phyloP scores from a whole-genome alignment of 2,329 filamentous ascomycete species.

The Zymoseptoria pseudotritici region DNA sequence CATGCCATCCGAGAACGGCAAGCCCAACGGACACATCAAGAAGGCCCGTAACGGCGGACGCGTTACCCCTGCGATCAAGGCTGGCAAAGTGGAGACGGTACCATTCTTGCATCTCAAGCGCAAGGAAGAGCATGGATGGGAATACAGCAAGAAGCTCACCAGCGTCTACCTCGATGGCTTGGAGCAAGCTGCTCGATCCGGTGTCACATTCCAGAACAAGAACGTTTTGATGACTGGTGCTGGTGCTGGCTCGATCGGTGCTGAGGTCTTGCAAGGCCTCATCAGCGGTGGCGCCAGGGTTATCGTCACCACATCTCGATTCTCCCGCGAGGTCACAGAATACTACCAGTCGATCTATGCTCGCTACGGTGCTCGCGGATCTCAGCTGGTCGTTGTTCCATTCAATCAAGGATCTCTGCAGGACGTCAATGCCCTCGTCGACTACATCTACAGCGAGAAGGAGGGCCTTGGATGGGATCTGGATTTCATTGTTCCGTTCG shows the following conservation, averaged over 20 bases:
- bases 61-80: conserved; percentile 52
- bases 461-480: conserved; percentile 96
- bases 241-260: conserved; percentile 93
- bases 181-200: conserved; percentile 77
- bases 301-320: conserved; percentile 90
- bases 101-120: conserved; percentile 96
- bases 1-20: conserved; percentile 76
- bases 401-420: conserved; percentile 99
- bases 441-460: conserved; percentile 97
- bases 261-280: conserved; percentile 89
- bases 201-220: conserved; percentile 89
- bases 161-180: conserved; percentile 86
- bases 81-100: conserved; percentile 90
- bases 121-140: conserved; percentile 89
- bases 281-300: conserved; percentile 97
- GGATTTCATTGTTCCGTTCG: conserved; percentile 92
- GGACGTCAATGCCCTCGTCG: conserved; percentile 84
- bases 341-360: conserved; percentile 99
- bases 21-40: conserved; percentile 51
- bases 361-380: conserved; percentile 84
- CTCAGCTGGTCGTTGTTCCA: conserved; percentile 93
- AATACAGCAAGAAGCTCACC: conserved; percentile 98
- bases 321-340: conserved; percentile 94
- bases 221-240: conserved; percentile 97
- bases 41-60: conserved; percentile 46